phyloP scores from a whole-genome alignment of 2,329 filamentous ascomycete species.

The Talaromyces amestolkiae region DNA sequence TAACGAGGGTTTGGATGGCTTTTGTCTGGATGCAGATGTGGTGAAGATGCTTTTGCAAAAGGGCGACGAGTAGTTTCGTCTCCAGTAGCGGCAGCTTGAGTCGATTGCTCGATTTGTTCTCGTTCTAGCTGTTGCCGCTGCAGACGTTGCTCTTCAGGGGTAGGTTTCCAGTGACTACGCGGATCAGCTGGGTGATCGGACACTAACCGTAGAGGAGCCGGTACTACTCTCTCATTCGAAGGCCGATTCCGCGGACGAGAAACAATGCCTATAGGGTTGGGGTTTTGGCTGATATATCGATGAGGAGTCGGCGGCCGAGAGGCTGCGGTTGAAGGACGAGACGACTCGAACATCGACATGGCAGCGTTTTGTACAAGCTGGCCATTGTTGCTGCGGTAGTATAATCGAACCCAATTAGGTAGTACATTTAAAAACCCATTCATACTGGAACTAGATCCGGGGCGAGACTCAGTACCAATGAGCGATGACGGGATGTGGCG shows the following conservation, averaged over 20 bases:
- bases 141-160: constrained; percentile 26
- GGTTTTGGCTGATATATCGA: constrained; percentile 31
- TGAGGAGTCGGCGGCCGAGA: constrained; percentile 26
- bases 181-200: constrained; percentile 40
- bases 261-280: constrained; percentile 26
- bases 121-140: constrained; percentile 27
- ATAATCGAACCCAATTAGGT: constrained; percentile 57
- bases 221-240: constrained; percentile 22
- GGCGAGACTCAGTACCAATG: constrained; percentile 22
- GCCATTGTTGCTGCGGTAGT: constrained; percentile 65
- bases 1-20: constrained; percentile 55
- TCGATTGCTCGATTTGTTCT: constrained; percentile 19
- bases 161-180: constrained; percentile 43
- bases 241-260: constrained; percentile 30
- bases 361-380: constrained; percentile 46
- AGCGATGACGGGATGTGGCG: constrained; percentile 33
- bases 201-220: constrained; percentile 26
- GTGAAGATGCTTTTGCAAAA: constrained; percentile 67
- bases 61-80: constrained; percentile 27
- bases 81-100: constrained; percentile 28
- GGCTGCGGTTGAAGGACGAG: constrained; percentile 28
- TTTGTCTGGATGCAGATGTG: constrained; percentile 66
- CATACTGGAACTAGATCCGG: constrained; percentile 45
- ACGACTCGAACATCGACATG: constrained; percentile 41
- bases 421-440: constrained; percentile 45